phyloP scores from a whole-genome alignment of 768 basidiomycete species.

The Pisolithus microcarpus region DNA sequence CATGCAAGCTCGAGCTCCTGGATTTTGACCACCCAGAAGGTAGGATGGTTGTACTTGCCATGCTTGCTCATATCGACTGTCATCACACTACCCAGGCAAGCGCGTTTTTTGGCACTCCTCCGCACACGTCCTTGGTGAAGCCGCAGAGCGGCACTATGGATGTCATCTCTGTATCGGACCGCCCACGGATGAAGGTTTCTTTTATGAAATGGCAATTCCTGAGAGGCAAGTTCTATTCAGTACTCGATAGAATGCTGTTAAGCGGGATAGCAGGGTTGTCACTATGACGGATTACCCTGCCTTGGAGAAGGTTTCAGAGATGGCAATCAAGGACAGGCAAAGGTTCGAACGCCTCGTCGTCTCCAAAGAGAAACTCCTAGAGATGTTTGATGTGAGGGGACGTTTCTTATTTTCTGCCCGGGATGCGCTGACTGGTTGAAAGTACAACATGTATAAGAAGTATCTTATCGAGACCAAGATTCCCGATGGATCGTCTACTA shows the following conservation, averaged over 20 bases:
- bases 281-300: conserved; percentile 76
- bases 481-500: conserved; percentile 92
- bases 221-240: conserved; percentile 44
- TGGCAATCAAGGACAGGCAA: conserved; percentile 92
- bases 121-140: conserved; percentile 95
- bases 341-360: conserved; percentile 92
- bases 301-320: conserved; percentile 83
- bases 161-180: conserved; percentile 96
- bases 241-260: background rate
- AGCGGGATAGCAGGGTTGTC: conserved; percentile 48
- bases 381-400: conserved; percentile 87
- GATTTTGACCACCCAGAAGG: conserved; percentile 93
- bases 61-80: background rate
- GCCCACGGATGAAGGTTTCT: conserved; percentile 97
- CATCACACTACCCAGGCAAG: conserved; percentile 50
- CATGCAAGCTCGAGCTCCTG: conserved; percentile 73
- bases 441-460: conserved; percentile 99
- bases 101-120: conserved; percentile 99
- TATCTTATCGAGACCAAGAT: conserved; percentile 94
- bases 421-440: conserved; percentile 4
- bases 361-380: conserved; percentile 87
- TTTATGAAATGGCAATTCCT: conserved; percentile 95
- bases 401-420: background rate
- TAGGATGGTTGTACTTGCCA: conserved; percentile 15
- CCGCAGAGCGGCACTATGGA: conserved; percentile 92